Percentiles rank a stretch among this genome's conserved stretches.
phyloP scores from a whole-genome alignment of 78 protist genomes.

The Mantamonas sphyraenae region DNA sequence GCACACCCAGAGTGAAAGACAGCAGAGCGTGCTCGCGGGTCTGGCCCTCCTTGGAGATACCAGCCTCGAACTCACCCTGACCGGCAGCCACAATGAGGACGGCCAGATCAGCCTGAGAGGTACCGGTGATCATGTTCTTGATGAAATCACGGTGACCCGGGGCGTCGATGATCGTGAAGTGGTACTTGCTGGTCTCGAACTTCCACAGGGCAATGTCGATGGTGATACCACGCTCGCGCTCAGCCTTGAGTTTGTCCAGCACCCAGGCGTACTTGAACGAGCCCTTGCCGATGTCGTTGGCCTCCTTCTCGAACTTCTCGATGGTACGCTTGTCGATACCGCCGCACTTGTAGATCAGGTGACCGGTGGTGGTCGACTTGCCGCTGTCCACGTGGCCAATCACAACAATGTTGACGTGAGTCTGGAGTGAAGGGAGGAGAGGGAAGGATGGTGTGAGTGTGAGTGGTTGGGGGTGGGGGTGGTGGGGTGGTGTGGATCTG shows the following conservation, averaged over 20 bases:
- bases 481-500: too few species aligned
- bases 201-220: constrained; percentile 92
- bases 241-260: constrained; percentile 94
- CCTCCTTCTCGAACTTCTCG: too few species aligned
- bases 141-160: constrained; percentile 84
- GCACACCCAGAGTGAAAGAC: constrained; percentile 44
- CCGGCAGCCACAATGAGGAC: constrained; percentile 11
- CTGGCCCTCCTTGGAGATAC: constrained; percentile 35
- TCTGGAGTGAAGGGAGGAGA: too few species aligned
- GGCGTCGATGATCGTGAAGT: constrained; percentile 85
- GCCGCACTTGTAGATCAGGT: constrained; percentile 93
- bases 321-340: constrained; percentile 88
- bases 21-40: constrained; percentile 67
- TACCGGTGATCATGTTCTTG: constrained; percentile 80
- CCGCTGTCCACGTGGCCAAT: constrained; percentile 95
- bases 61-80: constrained; percentile 19
- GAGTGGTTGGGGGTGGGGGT: too few species aligned
- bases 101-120: constrained; percentile 58
- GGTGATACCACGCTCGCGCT: too few species aligned
- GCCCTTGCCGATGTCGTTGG: constrained; percentile 95
- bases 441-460: too few species aligned
- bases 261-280: constrained; percentile 98
- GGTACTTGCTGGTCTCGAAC: constrained; percentile 93
- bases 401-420: too few species aligned
- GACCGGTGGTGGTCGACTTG: constrained; percentile 93